A percentile compares a stretch with the other conserved stretches of the same genome.
Evolutionary conservation across 176 grass and related monocot species (phyloP).

Genomic region (Ensete glaucum): DNA sequence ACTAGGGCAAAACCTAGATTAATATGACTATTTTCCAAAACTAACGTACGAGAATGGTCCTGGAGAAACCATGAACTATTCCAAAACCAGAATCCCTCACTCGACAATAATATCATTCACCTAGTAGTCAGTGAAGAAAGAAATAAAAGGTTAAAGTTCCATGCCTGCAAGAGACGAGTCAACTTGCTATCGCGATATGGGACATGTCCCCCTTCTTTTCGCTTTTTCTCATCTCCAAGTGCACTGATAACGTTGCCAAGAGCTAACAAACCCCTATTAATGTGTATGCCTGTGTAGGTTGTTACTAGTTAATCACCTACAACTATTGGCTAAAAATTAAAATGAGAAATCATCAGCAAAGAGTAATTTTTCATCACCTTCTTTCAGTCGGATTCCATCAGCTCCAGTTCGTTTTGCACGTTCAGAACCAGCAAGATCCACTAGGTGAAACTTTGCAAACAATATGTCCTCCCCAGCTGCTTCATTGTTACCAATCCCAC

Average conservation of each 20-base stretch:
- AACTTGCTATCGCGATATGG: constrained; percentile 73
- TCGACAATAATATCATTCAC: background rate
- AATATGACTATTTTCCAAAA: no score
- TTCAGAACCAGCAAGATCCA: constrained; percentile 89
- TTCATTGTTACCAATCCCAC: constrained; percentile 26
- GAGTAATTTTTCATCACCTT: constrained; percentile 31
- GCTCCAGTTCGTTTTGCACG: constrained; percentile 72
- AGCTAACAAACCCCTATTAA: constrained; percentile 72
- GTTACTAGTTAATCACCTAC: constrained; percentile 10
- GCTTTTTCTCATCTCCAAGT: constrained; percentile 70
- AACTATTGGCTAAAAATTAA: background rate
- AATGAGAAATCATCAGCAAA: background rate
- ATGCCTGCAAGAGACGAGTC: constrained; percentile 66
- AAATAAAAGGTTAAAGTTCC: background rate
- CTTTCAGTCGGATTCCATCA: constrained; percentile 71
- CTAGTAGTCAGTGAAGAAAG: background rate
- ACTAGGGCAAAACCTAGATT: no score
- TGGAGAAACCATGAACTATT: no score
- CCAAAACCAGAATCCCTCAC: no score
- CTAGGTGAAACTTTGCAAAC: constrained; percentile 67
- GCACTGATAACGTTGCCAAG: constrained; percentile 86
- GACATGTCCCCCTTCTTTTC: constrained; percentile 77
- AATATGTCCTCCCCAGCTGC: constrained; percentile 41
- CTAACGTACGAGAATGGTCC: no score
- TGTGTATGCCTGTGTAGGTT: constrained; percentile 51